Conservation (phyloP, 1,284 basidiomycete genomes). For the Prillingera fragicola region DNA sequence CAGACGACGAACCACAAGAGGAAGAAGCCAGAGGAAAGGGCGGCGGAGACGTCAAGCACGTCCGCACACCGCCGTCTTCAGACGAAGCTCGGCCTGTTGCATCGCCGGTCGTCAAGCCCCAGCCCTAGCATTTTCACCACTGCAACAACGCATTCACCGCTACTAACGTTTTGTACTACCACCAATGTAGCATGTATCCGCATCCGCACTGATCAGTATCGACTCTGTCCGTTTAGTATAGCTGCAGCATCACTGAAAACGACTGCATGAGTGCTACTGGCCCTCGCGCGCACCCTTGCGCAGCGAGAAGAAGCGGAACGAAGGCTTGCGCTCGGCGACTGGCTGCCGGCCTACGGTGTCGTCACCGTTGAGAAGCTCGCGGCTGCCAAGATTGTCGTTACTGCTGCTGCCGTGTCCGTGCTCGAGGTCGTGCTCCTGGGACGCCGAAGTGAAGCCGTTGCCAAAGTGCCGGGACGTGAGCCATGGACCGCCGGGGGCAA, state of each 20-base stretch:
- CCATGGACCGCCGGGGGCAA: slow-evolving; percentile 3
- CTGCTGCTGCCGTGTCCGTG: neutral
- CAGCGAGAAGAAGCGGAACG: slow-evolving; percentile 43
- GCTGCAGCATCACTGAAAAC: neutral
- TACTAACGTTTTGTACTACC: no score
- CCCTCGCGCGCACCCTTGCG: slow-evolving; percentile 23
- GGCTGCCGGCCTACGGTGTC: slow-evolving; percentile 8
- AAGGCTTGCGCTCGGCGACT: slow-evolving; percentile 26
- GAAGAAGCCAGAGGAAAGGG: no score
- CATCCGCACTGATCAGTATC: no score
- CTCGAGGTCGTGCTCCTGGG: neutral
- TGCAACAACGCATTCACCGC: no score
- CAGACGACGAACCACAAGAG: no score
- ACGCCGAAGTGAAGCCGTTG: neutral
- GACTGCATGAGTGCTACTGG: neutral
- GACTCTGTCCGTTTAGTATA: no score
- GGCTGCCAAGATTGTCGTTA: neutral
- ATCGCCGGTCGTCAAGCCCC: no score
- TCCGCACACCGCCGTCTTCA: no score
- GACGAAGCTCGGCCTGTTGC: no score
- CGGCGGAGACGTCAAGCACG: no score
- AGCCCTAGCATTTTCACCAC: no score
- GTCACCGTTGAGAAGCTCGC: slow-evolving; percentile 2
- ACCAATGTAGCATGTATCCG: no score
- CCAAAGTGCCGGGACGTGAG: slow-evolving; percentile 1